Conservation (phyloP, 2,329 filamentous ascomycete species). For the Anisogramma anomala region DNA sequence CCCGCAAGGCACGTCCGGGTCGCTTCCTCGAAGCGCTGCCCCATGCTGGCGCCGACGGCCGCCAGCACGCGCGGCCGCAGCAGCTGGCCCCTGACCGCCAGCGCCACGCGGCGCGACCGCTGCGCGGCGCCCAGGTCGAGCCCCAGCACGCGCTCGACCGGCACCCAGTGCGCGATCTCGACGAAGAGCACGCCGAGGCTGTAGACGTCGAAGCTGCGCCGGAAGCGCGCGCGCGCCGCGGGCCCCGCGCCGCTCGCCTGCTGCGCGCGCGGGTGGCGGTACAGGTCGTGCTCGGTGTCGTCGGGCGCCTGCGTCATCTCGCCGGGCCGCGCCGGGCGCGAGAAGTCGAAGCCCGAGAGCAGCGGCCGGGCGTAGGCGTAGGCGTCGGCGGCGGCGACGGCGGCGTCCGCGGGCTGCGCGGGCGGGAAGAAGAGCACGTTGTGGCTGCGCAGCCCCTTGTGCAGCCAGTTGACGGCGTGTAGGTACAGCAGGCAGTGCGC, state of each 20-base stretch:
- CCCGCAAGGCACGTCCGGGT: constrained; percentile 19
- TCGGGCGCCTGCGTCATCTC: constrained; percentile 28
- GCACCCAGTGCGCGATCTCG: constrained; percentile 29
- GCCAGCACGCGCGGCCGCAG: constrained; percentile 16
- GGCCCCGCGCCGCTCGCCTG: constrained; percentile 25
- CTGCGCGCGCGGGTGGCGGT: constrained; percentile 32
- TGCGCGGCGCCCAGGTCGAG: constrained; percentile 16
- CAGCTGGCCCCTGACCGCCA: constrained; percentile 17
- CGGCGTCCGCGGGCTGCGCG: constrained; percentile 20
- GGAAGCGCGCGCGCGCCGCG: constrained; percentile 24
- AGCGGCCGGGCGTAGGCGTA: constrained; percentile 23
- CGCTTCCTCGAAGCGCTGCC: constrained; percentile 18
- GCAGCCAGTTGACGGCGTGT: constrained; percentile 44
- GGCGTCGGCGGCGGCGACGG: constrained; percentile 23
- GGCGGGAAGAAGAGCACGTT: constrained; percentile 34
- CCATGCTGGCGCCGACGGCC: constrained; percentile 19
- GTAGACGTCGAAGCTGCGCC: constrained; percentile 32
- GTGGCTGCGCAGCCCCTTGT: constrained; percentile 30
- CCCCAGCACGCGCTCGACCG: constrained; percentile 17
- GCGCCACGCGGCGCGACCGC: constrained; percentile 17
- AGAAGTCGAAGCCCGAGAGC: constrained; percentile 30
- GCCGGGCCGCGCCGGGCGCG: constrained; percentile 27
- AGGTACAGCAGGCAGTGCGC: constrained; percentile 40
- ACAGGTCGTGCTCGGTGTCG: constrained; percentile 25
- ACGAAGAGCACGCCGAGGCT: constrained; percentile 38